phyloP scores from a whole-genome alignment of 2,329 filamentous ascomycete genomes.

The Aaosphaeria pasadenensis region DNA sequence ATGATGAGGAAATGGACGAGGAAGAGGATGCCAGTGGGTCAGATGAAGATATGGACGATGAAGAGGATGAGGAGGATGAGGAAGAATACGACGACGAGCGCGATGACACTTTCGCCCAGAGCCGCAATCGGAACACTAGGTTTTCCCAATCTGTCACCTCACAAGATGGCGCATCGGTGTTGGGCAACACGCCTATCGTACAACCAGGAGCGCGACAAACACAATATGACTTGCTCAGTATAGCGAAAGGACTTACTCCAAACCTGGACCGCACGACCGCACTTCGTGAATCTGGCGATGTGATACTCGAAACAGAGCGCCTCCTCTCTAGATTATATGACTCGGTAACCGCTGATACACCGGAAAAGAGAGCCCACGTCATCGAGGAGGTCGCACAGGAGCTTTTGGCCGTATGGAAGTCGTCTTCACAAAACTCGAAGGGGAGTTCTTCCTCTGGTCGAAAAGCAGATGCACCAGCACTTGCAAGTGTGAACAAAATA shows the following conservation, averaged over 20 bases:
- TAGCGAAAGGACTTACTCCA: constrained; percentile 68
- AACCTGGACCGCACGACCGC: constrained; percentile 52
- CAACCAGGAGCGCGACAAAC: constrained; percentile 38
- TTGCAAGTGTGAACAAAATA: constrained; percentile 76
- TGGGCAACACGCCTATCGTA: constrained; percentile 21
- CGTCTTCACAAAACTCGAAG: constrained; percentile 37
- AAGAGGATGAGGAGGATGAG: constrained; percentile 14
- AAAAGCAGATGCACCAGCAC: constrained; percentile 51
- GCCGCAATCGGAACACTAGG: constrained; percentile 18
- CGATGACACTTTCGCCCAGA: constrained; percentile 44
- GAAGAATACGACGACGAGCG: constrained; percentile 7
- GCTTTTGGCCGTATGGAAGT: constrained; percentile 48
- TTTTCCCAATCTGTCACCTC: constrained; percentile 33
- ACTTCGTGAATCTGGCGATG: constrained; percentile 65
- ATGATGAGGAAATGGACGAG: constrained; percentile 33
- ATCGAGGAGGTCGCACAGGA: constrained; percentile 27
- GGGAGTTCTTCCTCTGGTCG: constrained; percentile 14
- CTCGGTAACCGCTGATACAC: constrained; percentile 28
- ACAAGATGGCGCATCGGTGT: constrained; percentile 32
- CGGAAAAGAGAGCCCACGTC: constrained; percentile 24
- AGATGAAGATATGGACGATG: constrained; percentile 29
- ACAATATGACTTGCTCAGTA: constrained; percentile 63
- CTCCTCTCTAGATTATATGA: constrained; percentile 50
- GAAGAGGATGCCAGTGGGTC: constrained; percentile 36
- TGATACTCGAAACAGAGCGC: constrained; percentile 75